Base-by-base conservation (phyloP, 495 filamentous ascomycete genomes). In the Haplographium delicatum region DNA sequence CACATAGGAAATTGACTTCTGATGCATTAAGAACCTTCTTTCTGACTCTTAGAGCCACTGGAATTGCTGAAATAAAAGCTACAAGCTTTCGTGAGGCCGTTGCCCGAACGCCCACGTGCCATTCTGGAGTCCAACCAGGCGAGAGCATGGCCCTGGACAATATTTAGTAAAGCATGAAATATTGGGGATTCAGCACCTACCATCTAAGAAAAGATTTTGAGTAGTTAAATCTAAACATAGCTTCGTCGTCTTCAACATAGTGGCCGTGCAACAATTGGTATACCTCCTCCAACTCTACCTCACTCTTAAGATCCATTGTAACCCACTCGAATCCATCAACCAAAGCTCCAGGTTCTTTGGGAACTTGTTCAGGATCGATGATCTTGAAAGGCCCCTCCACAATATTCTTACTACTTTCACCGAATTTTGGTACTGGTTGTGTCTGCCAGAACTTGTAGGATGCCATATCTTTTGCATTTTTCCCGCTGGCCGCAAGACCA, bases 401-500 rank as follows among this genome's bases (percentile, higher is more conserved):
- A 18, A 74, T 45, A 10, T 66, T 45, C 31, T 68, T 57, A 10
- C 20, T 31, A n/a, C 65, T 69, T 43, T 78, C 74, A 7, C 80
- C 83, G 56, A 96, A 96, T 48, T 82, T 81, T 8, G 88, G 86
- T 25, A 98, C 93, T 0, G 93, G 93, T 65, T 98, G 93, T 27
- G 93, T 97, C 63, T 86, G 82, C 93, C 93, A 98, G 68, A 98
- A 98, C 67, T 94, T 96, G 75, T 96, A 95, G 25, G 83, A 84
- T 4, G 81, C 91, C 89, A 96, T 95, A 57, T 96, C 91, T 68
- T 95, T 96, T 56, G 81, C 80, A 59, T 94, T 94, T 75, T 94
- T 94, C 3, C 85, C 86, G 31, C 80, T 80, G 4, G 71, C 65
- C 10, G 80, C 75, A 53, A 95, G 69, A 5, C 91, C 91, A 0